These are phyloP conservation scores for Verticillium dahliae DNA, from an alignment of 2,329 filamentous ascomycete genomes.

Conservation along the genomic window DNA sequence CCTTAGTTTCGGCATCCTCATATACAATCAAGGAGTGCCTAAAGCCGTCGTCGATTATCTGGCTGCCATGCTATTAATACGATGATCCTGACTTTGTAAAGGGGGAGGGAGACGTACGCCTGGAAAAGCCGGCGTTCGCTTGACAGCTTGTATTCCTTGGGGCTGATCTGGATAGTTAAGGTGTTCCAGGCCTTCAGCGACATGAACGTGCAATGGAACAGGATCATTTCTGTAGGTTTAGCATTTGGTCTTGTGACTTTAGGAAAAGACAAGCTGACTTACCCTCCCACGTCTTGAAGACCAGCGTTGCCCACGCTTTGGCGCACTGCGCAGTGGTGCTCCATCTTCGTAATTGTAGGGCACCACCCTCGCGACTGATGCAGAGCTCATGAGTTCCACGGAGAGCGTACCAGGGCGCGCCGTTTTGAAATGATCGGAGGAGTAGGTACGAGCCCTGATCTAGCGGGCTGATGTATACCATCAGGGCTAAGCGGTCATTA, in stretches of 20 bases:
- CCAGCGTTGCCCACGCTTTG: constrained; percentile 48
- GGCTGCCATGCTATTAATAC: constrained; percentile 24
- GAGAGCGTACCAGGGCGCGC: constrained; percentile 37
- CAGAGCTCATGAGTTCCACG: constrained; percentile 49
- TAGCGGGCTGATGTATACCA: constrained; percentile 39
- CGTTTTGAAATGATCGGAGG: constrained; percentile 34
- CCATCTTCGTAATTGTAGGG: constrained; percentile 47
- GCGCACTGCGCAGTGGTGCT: constrained; percentile 31
- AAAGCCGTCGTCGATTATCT: constrained; percentile 49
- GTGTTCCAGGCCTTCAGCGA: constrained; percentile 46
- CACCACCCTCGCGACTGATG: constrained; percentile 40
- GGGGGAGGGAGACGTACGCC: constrained; percentile 35
- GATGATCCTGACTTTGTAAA: not conserved
- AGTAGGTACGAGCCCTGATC: constrained; percentile 40
- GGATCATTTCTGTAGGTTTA: constrained; percentile 43
- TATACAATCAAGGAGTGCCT: constrained; percentile 49
- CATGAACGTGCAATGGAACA: constrained; percentile 53
- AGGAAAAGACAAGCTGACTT: constrained; percentile 22
- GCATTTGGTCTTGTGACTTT: not conserved
- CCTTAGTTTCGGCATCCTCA: constrained; percentile 39
- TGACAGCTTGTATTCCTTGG: constrained; percentile 37
- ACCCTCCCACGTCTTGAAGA: constrained; percentile 58
- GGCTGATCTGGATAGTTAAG: constrained; percentile 34
- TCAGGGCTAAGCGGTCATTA: constrained; percentile 45
- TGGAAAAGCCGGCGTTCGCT: constrained; percentile 48